phyloP scores from a whole-genome alignment of 805 yeast species.

The Schwanniomyces vanrijiae region DNA sequence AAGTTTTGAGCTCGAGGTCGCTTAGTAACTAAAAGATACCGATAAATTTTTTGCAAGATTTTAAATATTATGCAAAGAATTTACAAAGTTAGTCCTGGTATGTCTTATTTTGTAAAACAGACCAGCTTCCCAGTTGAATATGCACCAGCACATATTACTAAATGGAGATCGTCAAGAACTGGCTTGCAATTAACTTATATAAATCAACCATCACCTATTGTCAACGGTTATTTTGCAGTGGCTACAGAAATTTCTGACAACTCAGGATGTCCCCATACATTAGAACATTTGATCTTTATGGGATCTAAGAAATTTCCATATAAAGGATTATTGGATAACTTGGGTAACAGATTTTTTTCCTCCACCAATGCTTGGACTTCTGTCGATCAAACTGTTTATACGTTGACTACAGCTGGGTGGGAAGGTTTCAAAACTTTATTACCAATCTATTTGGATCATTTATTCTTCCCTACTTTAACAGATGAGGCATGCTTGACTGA shows the following conservation, averaged over 20 bases:
- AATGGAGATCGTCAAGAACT: constrained; percentile 77
- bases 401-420: constrained; percentile 93
- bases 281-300: constrained; percentile 93
- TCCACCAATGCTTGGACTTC: constrained; percentile 97
- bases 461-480: constrained; percentile 79
- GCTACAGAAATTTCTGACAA: constrained; percentile 89
- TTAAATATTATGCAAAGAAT: not conserved
- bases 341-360: constrained; percentile 82
- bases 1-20: not conserved
- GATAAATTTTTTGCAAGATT: not conserved
- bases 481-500: constrained; percentile 92
- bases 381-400: constrained; percentile 93
- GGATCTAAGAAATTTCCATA: constrained; percentile 88
- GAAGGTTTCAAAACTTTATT: constrained; percentile 81
- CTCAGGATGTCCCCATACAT: constrained; percentile 92
- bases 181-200: constrained; percentile 80
- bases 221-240: constrained; percentile 92
- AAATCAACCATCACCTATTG: constrained; percentile 80
- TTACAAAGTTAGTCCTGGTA: constrained; percentile 2
- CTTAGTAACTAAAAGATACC: not conserved
- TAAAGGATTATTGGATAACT: constrained; percentile 84
- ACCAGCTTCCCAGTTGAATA: constrained; percentile 63
- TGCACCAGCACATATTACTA: constrained; percentile 68
- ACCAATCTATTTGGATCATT: constrained; percentile 89
- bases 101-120: constrained; percentile 25